These are phyloP conservation scores for Fusarium papillatum DNA, from an alignment of 2,329 filamentous ascomycete species.

Conservation along the genomic window DNA sequence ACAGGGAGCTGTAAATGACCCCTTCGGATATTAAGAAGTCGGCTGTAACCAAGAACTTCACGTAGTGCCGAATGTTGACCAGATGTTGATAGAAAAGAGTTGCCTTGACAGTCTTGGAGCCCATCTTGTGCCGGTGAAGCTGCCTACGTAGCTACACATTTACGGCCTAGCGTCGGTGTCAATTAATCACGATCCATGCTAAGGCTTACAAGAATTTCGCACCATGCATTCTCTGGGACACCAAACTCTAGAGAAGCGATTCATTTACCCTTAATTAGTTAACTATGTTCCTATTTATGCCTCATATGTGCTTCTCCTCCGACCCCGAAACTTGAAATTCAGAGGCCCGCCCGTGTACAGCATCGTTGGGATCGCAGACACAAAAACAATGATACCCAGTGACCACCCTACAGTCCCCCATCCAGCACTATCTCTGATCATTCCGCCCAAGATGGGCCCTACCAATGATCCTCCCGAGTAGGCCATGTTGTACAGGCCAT, in stretches of 20 bases:
- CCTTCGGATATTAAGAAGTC: neutral
- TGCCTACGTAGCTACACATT: conserved; percentile 24
- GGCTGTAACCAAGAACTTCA: neutral
- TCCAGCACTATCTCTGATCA: conserved; percentile 49
- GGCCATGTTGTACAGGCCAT: conserved; percentile 53
- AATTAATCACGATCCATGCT: neutral
- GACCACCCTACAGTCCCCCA: conserved; percentile 51
- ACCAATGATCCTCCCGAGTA: conserved; percentile 49
- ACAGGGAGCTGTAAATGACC: neutral
- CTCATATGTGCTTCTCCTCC: neutral
- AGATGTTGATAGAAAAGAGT: conserved; percentile 8
- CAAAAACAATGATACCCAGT: conserved; percentile 45
- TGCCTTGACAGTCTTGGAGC: neutral
- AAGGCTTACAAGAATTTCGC: neutral
- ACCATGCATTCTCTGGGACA: neutral
- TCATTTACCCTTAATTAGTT: neutral
- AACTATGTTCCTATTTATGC: neutral
- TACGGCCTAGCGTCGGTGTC: conserved; percentile 36
- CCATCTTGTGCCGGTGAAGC: conserved; percentile 2
- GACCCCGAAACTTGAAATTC: conserved; percentile 43
- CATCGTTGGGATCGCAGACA: conserved; percentile 44
- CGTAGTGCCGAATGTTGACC: neutral
- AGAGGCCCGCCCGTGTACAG: conserved; percentile 48
- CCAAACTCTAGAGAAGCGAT: neutral
- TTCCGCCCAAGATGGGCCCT: conserved; percentile 51